Conservation (phyloP, 257 asterid genomes). For the Forsythia viridissima region DNA sequence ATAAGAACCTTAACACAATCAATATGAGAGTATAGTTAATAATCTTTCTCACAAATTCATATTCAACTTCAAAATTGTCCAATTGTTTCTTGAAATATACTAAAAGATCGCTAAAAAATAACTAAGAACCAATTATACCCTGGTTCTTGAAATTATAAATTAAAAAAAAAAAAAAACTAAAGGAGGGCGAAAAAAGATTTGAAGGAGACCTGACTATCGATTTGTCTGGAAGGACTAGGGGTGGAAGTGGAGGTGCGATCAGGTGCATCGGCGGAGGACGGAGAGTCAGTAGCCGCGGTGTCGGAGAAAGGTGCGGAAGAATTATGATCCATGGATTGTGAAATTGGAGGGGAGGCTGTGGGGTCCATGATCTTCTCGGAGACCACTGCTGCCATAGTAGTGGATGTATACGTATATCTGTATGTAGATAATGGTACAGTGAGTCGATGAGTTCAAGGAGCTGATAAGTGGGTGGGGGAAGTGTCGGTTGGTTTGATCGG, state of each 20-base stretch:
- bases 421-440: slow-evolving; percentile 8
- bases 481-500: slow-evolving; percentile 42
- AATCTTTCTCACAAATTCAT: too few species aligned
- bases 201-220: slow-evolving; percentile 51
- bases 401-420: background rate
- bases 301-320: slow-evolving; percentile 41
- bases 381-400: slow-evolving; percentile 59
- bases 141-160: background rate
- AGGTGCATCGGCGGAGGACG: slow-evolving; percentile 30
- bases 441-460: slow-evolving; percentile 11
- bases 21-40: too few species aligned
- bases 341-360: slow-evolving; percentile 47
- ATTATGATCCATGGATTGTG: slow-evolving; percentile 50
- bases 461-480: background rate
- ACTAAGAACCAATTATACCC: background rate
- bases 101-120: background rate
- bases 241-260: slow-evolving; percentile 45
- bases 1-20: background rate
- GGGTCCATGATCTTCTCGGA: slow-evolving; percentile 58
- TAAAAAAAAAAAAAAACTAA: background rate
- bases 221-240: slow-evolving; percentile 53
- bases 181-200: background rate
- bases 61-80: background rate
- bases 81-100: background rate
- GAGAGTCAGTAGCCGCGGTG: slow-evolving; percentile 33